Conservation (phyloP, 805 yeast species). For the Wickerhamiella bombiphila region DNA sequence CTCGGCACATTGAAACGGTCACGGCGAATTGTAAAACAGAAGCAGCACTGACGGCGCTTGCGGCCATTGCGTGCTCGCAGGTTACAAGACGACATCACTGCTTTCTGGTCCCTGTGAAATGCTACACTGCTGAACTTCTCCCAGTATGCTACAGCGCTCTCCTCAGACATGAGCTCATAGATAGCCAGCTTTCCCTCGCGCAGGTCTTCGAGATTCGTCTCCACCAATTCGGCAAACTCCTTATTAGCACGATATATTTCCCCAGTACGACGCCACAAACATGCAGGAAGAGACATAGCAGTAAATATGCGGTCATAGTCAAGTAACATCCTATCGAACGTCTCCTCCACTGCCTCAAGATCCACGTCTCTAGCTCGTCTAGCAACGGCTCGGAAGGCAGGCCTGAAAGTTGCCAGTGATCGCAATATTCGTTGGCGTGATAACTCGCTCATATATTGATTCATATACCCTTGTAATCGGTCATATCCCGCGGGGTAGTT, state of each 20-base stretch:
- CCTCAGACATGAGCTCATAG: slow-evolving; percentile 88
- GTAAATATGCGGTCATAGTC: slow-evolving; percentile 93
- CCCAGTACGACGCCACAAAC: slow-evolving; percentile 94
- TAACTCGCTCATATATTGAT: slow-evolving; percentile 71
- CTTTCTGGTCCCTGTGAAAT: slow-evolving; percentile 88
- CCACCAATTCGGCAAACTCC: slow-evolving; percentile 88
- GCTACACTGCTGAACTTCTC: slow-evolving; percentile 95
- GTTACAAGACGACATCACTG: slow-evolving; percentile 84
- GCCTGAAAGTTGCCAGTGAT: slow-evolving; percentile 73
- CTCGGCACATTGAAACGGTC: slow-evolving; percentile 91
- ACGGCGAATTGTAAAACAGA: slow-evolving; percentile 82
- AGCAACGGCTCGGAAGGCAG: slow-evolving; percentile 88
- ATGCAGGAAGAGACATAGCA: slow-evolving; percentile 95
- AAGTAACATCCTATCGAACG: slow-evolving; percentile 80
- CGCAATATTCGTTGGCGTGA: slow-evolving; percentile 74
- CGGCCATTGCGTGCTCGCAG: slow-evolving; percentile 71
- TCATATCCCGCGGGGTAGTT: slow-evolving; percentile 91
- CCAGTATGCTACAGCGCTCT: slow-evolving; percentile 94
- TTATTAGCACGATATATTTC: slow-evolving; percentile 91
- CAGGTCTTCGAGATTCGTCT: slow-evolving; percentile 75
- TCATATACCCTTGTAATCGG: slow-evolving; percentile 79
- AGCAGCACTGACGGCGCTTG: slow-evolving; percentile 72
- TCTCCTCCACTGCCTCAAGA: slow-evolving; percentile 81
- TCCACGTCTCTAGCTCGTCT: slow-evolving; percentile 81
- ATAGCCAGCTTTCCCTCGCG: slow-evolving; percentile 86